Evolutionary conservation across 805 yeast genomes (phyloP), one percentile per base, ranked within the genome.

Genomic region (Candida coquimbonensis): DNA sequence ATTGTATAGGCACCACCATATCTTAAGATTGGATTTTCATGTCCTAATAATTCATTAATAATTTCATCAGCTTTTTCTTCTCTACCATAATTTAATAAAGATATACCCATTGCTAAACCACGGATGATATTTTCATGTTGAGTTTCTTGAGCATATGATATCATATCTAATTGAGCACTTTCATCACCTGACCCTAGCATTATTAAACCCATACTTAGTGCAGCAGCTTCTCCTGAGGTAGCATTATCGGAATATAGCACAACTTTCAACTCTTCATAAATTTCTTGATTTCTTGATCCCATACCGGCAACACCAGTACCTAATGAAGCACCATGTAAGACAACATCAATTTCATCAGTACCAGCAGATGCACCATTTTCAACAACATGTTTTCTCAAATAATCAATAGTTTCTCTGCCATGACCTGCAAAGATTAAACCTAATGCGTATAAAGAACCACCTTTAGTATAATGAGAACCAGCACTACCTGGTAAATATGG

Each of bases 221-320:
- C 97, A 27, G 98, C 96, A 39, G 96, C 96, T 62, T 90, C 96
- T 52, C 97, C 96, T 7, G 96, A 87, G 36, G 87, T 76, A 3
- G 97, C 98, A 31, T 93, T 83, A 62, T 93, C 99, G 11, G 90
- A 77, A 62, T 83, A 90, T 51, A 93, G 69, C 5, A 91, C 87
- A 40, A 81, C 87, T 59, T 83, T 85, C 61, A 93, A 74, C 45
- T 86, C 86, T 53, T 87, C 95, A 59, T 85, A 89, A 38, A 88
- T 75, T 39, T 77, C 74, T 49, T 72, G 80, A 61, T 83, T 82
- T 39, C 82, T 81, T 33, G 91, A 77, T 1, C 91, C 96, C 97
- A 93, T 89, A 31, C 95, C 97, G 7, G 99, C 96, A 40, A 91
- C 87, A 70, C 97, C 98, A 42, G 84, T 74, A 59, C 99, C 99